phyloP scores from a whole-genome alignment of 2,329 filamentous ascomycete genomes.

The Diaporthe australafricana region DNA sequence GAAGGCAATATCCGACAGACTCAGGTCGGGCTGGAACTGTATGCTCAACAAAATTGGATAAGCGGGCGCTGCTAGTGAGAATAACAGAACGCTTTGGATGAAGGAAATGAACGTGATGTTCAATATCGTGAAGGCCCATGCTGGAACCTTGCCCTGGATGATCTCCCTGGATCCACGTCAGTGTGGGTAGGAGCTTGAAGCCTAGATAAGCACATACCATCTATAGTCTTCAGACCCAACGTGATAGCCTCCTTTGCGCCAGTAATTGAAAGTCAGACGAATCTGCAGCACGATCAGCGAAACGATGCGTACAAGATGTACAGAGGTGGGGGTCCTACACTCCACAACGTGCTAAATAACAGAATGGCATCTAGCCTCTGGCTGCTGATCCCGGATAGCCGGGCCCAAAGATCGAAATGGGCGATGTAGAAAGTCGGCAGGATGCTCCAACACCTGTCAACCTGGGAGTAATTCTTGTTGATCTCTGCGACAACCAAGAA shows the following conservation, averaged over 20 bases:
- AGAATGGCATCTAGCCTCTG: conserved; percentile 79
- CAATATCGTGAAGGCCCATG: conserved; percentile 80
- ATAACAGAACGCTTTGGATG: conserved; percentile 84
- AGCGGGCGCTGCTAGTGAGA: conserved; percentile 78
- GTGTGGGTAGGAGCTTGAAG: not conserved
- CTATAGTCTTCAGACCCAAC: conserved; percentile 95
- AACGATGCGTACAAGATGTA: not conserved
- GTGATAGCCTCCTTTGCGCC: conserved; percentile 91
- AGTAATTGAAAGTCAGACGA: conserved; percentile 96
- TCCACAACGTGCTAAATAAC: conserved; percentile 80
- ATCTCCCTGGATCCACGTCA: conserved; percentile 67
- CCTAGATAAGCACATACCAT: conserved; percentile 65
- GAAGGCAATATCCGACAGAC: conserved; percentile 60
- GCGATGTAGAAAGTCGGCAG: conserved; percentile 87
- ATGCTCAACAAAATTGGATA: conserved; percentile 84
- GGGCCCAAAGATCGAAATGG: conserved; percentile 87
- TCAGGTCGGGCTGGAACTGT: conserved; percentile 66
- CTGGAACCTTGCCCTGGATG: conserved; percentile 73
- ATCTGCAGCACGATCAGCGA: conserved; percentile 57
- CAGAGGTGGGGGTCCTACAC: conserved; percentile 64
- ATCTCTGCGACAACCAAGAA: conserved; percentile 84
- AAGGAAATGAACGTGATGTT: conserved; percentile 92
- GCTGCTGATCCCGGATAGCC: conserved; percentile 77
- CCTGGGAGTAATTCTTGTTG: conserved; percentile 96
- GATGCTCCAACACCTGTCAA: conserved; percentile 92